phyloP scores from a whole-genome alignment of 352 stramenopile genomes.

The Pythium periplocum region DNA sequence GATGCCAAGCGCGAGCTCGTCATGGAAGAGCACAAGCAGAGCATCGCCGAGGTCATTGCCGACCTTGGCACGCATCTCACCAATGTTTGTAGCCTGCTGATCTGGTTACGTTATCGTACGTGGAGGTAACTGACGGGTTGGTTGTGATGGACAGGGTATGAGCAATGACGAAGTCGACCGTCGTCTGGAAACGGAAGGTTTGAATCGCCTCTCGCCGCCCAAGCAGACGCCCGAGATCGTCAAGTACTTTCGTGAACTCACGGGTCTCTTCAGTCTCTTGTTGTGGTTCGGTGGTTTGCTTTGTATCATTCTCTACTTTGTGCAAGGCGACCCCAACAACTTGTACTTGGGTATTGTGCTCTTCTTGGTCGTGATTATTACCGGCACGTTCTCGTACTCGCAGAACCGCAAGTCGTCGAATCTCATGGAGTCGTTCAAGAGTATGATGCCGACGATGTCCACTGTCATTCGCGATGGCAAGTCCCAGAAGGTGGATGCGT shows the following conservation, averaged over 20 bases:
- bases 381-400: slow-evolving; percentile 67
- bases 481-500: slow-evolving; percentile 71
- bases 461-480: slow-evolving; percentile 77
- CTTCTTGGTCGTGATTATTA: slow-evolving; percentile 71
- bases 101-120: too few species aligned
- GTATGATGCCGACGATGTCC: slow-evolving; percentile 78
- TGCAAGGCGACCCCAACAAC: slow-evolving; percentile 71
- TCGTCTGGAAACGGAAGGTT: slow-evolving; percentile 48
- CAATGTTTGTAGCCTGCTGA: slow-evolving; percentile 28
- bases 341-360: slow-evolving; percentile 73
- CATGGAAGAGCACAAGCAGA: slow-evolving; percentile 82
- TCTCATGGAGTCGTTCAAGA: slow-evolving; percentile 85
- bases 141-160: slow-evolving; percentile 40
- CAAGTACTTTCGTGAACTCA: slow-evolving; percentile 73
- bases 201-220: slow-evolving; percentile 61
- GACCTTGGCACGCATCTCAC: slow-evolving; percentile 48
- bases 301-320: slow-evolving; percentile 56
- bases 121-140: not conserved
- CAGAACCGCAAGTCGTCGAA: slow-evolving; percentile 77
- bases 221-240: slow-evolving; percentile 71
- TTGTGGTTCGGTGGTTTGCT: slow-evolving; percentile 58
- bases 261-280: slow-evolving; percentile 64
- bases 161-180: slow-evolving; percentile 45
- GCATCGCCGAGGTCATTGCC: slow-evolving; percentile 53
- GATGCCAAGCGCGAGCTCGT: slow-evolving; percentile 75